These are phyloP conservation scores for Hypoxylon perforatum DNA, from an alignment of 495 filamentous ascomycete genomes.

Conservation along the genomic window DNA sequence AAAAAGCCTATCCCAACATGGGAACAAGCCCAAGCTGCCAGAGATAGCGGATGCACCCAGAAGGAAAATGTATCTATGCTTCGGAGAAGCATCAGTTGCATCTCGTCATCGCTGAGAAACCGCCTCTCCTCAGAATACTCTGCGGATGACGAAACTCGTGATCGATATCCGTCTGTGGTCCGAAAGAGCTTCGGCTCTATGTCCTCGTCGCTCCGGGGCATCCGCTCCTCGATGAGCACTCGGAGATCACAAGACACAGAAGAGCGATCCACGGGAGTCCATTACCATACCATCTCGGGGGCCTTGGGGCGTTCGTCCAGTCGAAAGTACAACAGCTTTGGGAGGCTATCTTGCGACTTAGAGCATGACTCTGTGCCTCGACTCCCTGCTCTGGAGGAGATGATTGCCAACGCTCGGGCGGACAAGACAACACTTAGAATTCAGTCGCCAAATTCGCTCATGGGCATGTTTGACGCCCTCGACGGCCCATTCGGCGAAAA, in stretches of 20 bases:
- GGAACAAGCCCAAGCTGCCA: background rate
- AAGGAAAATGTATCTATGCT: slow-evolving; percentile 5
- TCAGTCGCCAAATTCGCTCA: slow-evolving; percentile 13
- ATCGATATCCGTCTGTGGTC: slow-evolving; percentile 18
- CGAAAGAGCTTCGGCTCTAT: slow-evolving; percentile 42
- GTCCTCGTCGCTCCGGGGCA: slow-evolving; percentile 36
- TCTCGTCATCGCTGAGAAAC: slow-evolving; percentile 30
- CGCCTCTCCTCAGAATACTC: slow-evolving; percentile 11
- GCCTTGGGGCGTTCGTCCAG: background rate
- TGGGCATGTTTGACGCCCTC: slow-evolving; percentile 33
- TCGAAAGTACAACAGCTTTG: slow-evolving; percentile 21
- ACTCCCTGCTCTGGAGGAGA: slow-evolving; percentile 32
- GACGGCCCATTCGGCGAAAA: slow-evolving; percentile 2
- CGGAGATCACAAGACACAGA: slow-evolving; percentile 17
- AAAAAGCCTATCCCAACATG: slow-evolving; percentile 8
- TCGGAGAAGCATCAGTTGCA: slow-evolving; percentile 29
- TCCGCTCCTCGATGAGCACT: slow-evolving; percentile 20
- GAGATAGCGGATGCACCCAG: background rate
- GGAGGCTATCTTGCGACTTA: slow-evolving; percentile 13
- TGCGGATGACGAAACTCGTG: slow-evolving; percentile 10
- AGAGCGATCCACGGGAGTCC: slow-evolving; percentile 4
- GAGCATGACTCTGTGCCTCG: slow-evolving; percentile 21
- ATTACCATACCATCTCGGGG: slow-evolving; percentile 6
- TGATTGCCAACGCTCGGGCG: slow-evolving; percentile 8
- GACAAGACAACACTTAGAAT: background rate